Conservation (phyloP, 192 early-diverging fungal genomes). For the Podila epigama region DNA sequence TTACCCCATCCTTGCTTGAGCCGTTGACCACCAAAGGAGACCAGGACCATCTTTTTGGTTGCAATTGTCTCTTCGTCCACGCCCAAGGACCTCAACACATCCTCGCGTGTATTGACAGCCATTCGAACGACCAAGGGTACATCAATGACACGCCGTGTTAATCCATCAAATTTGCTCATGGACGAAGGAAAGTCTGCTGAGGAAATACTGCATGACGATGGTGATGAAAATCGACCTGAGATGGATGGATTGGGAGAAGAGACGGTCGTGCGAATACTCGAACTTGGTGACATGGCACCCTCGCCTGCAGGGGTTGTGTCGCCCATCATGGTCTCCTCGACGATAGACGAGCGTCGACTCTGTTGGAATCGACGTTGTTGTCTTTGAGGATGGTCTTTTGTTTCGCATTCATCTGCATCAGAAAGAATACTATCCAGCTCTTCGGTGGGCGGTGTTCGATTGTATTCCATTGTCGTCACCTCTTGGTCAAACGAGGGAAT, state of each 20-base stretch:
- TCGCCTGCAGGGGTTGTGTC: constrained; percentile 22
- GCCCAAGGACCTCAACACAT: constrained; percentile 48
- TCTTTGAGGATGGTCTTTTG: not conserved
- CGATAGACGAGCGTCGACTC: not conserved
- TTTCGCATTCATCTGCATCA: not conserved
- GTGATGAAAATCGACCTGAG: not conserved
- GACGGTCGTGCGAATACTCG: constrained; percentile 11
- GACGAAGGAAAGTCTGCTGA: constrained; percentile 13
- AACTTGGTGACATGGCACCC: constrained; percentile 22
- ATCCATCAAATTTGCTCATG: constrained; percentile 14
- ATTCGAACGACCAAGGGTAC: constrained; percentile 62
- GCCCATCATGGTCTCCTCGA: constrained; percentile 29
- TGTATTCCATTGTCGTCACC: constrained; percentile 13
- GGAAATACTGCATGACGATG: constrained; percentile 2
- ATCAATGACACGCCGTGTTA: constrained; percentile 55
- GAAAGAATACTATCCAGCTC: constrained; percentile 32
- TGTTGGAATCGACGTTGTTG: not conserved
- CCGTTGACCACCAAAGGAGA: constrained; percentile 62
- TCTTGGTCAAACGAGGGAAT: constrained; percentile 60
- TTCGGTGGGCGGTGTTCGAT: constrained; percentile 12
- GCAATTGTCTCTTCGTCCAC: constrained; percentile 53
- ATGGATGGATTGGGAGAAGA: constrained; percentile 28
- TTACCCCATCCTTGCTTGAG: constrained; percentile 57
- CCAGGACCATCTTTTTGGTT: constrained; percentile 56
- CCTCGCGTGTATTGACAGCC: constrained; percentile 43